Percentiles rank a stretch among this genome's conserved stretches.
These are phyloP conservation scores for Nakazawaea ishiwadae DNA, from an alignment of 805 yeast genomes.

Conservation along the genomic window DNA sequence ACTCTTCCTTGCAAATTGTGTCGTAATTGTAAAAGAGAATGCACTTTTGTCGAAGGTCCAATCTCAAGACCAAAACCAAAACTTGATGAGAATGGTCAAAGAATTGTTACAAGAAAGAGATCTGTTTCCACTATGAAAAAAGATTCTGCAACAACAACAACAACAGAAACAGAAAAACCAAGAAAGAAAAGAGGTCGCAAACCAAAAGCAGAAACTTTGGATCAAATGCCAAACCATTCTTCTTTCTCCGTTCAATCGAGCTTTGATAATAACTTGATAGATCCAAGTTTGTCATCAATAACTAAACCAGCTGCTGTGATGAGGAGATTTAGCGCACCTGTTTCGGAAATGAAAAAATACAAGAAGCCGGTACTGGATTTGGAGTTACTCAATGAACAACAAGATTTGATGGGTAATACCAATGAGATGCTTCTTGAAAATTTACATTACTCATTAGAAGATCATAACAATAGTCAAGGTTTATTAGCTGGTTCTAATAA, in stretches of 20 bases:
- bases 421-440: not conserved
- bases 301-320: not conserved
- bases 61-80: conserved; percentile 16
- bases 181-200: conserved; percentile 10
- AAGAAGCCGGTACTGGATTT: not conserved
- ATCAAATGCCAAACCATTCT: not conserved
- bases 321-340: conserved; percentile 5
- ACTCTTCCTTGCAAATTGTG: conserved; percentile 28
- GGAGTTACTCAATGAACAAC: conserved; percentile 1
- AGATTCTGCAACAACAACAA: not conserved
- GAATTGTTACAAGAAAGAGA: conserved; percentile 9
- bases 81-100: conserved; percentile 12
- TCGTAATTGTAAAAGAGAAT: conserved; percentile 25
- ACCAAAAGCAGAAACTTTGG: not conserved
- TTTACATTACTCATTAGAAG: conserved; percentile 11
- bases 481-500: not conserved
- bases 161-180: not conserved
- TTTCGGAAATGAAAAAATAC: not conserved
- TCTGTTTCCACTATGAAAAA: conserved; percentile 1
- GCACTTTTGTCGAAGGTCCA: conserved; percentile 30
- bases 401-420: not conserved
- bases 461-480: not conserved
- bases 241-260: too few relatives aligned
- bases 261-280: too few relatives aligned
- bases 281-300: not conserved